Percentiles rank a stretch among this genome's conserved stretches.
Conservation (phyloP, 1,284 basidiomycete genomes). For the Boletus austroedulis region DNA sequence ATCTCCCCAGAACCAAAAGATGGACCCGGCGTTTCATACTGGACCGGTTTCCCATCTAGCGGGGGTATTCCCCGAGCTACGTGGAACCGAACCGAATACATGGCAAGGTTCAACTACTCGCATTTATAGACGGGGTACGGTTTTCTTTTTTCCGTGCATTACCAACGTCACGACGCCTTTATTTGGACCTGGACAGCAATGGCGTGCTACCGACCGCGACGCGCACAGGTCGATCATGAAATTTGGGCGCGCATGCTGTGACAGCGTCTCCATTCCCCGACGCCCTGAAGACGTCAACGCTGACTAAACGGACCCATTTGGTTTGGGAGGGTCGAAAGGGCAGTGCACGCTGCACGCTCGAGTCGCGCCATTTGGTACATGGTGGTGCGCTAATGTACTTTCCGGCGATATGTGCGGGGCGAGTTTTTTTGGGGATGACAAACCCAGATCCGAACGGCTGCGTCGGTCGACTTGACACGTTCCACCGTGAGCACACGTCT, state of each 20-base stretch:
- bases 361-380: no score
- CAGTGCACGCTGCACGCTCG: no score
- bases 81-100: no score
- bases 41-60: slow-evolving; percentile 7
- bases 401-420: no score
- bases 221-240: slow-evolving; percentile 29
- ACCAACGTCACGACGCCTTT: no score
- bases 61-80: slow-evolving; percentile 1
- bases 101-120: no score
- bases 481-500: slow-evolving; percentile 4
- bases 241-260: slow-evolving; percentile 11
- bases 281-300: slow-evolving; percentile 1
- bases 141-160: no score
- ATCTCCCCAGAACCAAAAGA: slow-evolving; percentile 5
- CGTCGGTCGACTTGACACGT: slow-evolving; percentile 27
- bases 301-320: neutral
- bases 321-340: no score
- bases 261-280: slow-evolving; percentile 20
- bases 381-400: no score
- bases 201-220: neutral
- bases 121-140: neutral
- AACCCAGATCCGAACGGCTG: neutral
- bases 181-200: slow-evolving; percentile 8
- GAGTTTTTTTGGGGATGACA: neutral
- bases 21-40: slow-evolving; percentile 4